Evolutionary conservation across 352 stramenopile species (phyloP).

Genomic region (Blastocystis sp.): DNA sequence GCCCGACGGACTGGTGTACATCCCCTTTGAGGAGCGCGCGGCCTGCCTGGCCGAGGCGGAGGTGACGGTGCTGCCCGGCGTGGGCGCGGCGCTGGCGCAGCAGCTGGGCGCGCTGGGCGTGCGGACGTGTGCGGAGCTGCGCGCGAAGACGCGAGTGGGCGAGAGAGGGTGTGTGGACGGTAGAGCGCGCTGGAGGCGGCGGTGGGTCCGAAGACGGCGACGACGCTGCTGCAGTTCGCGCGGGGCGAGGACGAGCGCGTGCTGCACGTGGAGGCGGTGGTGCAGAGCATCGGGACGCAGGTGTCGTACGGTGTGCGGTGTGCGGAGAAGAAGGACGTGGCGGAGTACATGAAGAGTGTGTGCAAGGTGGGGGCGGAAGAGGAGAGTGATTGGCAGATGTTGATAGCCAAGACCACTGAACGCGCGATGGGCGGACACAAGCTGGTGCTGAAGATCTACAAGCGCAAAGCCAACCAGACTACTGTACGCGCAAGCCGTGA

Average conservation of each 20-base stretch:
- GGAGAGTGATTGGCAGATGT: neutral
- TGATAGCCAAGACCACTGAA: neutral
- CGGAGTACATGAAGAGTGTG: neutral
- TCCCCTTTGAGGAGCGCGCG: conserved; percentile 16
- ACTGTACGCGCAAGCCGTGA: neutral
- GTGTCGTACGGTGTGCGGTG: conserved; percentile 62
- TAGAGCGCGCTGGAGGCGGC: neutral
- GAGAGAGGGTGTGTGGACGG: neutral
- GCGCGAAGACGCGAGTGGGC: neutral
- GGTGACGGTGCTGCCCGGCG: conserved; percentile 34
- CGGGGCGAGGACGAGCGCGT: conserved; percentile 6
- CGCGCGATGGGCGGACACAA: neutral
- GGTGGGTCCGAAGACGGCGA: conserved; percentile 18
- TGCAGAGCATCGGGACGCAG: conserved; percentile 25
- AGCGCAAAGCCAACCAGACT: neutral
- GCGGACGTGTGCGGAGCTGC: conserved; percentile 8
- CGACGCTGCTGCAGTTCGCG: neutral
- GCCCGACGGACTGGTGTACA: conserved; percentile 48
- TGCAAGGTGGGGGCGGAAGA: neutral
- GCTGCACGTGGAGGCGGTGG: neutral
- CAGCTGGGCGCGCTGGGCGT: conserved; percentile 17
- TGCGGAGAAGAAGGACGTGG: neutral
- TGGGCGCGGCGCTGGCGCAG: neutral
- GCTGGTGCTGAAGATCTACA: conserved; percentile 55
- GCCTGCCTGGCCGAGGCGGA: neutral